These are phyloP conservation scores for Myriosclerotinia duriaeana DNA, from an alignment of 2,329 filamentous ascomycete species.

Conservation along the genomic window DNA sequence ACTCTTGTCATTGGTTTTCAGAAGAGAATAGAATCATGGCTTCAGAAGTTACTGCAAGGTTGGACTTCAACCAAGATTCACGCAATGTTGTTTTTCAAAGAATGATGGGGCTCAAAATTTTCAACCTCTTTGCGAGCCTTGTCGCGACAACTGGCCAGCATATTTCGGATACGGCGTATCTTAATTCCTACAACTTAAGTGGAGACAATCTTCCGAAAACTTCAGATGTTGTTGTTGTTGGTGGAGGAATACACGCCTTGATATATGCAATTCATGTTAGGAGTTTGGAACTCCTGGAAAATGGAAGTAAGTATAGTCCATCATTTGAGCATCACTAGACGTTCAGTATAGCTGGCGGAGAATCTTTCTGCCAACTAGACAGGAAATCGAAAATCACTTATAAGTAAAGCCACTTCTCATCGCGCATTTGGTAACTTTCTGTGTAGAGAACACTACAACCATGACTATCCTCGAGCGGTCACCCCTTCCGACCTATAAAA, in stretches of 20 bases:
- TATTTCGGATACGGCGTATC: conserved; percentile 8
- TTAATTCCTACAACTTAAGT: conserved; percentile 8
- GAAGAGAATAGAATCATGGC: neutral
- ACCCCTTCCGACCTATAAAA: conserved; percentile 34
- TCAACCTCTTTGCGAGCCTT: conserved; percentile 1
- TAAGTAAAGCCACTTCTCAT: neutral
- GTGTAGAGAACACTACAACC: neutral
- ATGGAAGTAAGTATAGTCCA: conserved; percentile 11
- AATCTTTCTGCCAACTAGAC: neutral
- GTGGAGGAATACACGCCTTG: conserved; percentile 34
- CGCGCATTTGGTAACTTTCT: neutral
- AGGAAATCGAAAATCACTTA: too few relatives aligned
- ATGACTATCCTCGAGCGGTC: conserved; percentile 33
- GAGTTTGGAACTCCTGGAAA: conserved; percentile 26
- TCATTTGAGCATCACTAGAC: neutral
- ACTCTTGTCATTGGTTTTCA: too few relatives aligned
- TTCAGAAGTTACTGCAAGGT: neutral
- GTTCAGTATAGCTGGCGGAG: neutral
- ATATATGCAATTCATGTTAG: conserved; percentile 35
- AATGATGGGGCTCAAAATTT: neutral
- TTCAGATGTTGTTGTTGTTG: conserved; percentile 35
- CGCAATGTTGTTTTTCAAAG: neutral
- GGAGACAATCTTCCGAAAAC: conserved; percentile 22
- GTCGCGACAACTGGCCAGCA: neutral
- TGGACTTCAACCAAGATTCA: neutral